phyloP scores from a whole-genome alignment of 2,329 filamentous ascomycete genomes.

The Atkinsonella hypoxylon region DNA sequence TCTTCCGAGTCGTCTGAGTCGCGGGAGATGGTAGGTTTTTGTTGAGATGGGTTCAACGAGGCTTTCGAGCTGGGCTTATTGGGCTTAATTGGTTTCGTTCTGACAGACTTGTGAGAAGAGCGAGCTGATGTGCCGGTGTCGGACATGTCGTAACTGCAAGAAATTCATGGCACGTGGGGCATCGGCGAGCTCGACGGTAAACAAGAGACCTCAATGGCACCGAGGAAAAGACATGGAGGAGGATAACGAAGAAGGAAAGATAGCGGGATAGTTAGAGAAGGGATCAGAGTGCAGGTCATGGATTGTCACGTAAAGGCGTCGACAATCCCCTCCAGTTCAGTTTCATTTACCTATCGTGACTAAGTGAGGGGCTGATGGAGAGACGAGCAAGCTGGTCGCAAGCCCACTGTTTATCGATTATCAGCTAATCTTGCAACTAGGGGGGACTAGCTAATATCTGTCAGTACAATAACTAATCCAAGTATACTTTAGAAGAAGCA shows the following conservation, averaged over 20 bases:
- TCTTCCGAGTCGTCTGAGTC: conserved; percentile 24
- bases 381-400: no score
- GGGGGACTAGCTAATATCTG: no score
- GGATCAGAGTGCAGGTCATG: background rate
- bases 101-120: conserved; percentile 13
- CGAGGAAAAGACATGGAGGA: background rate
- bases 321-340: background rate
- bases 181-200: background rate
- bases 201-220: background rate
- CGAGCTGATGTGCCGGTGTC: conserved; percentile 23
- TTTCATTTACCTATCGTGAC: background rate
- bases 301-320: background rate
- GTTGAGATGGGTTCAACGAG: conserved; percentile 10
- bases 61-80: conserved; percentile 1
- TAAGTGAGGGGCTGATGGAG: background rate
- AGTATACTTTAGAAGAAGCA: no score
- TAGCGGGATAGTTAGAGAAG: background rate
- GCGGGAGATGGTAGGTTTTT: conserved; percentile 4
- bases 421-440: no score
- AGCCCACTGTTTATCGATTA: no score
- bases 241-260: background rate
- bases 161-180: conserved; percentile 18
- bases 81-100: conserved; percentile 21
- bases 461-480: no score
- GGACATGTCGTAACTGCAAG: conserved; percentile 27